phyloP scores from a whole-genome alignment of 1,284 basidiomycete species.

The Fomitopsis schrenkii region DNA sequence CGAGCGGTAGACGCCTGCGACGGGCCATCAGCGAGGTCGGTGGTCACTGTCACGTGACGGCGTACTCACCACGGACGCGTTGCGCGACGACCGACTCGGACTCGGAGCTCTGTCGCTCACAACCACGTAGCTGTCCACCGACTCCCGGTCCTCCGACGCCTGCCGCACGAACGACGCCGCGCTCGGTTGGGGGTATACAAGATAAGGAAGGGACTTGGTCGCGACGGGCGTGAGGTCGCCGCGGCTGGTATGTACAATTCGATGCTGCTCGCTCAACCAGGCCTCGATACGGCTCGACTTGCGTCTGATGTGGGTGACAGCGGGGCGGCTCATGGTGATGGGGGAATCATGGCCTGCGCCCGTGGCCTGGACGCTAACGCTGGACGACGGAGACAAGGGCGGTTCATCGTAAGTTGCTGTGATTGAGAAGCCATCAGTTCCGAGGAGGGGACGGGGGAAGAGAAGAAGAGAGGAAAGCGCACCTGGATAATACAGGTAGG shows the following conservation, averaged over 20 bases:
- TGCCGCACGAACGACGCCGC: slow-evolving; percentile 21
- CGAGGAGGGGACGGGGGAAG: not conserved
- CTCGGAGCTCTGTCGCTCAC: slow-evolving; percentile 21
- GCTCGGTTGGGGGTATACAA: slow-evolving; percentile 49
- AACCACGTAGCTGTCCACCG: slow-evolving; percentile 55
- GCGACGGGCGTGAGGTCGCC: slow-evolving; percentile 21
- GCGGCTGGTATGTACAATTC: slow-evolving; percentile 11
- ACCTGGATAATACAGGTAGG: not conserved
- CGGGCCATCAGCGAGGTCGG: slow-evolving; percentile 11
- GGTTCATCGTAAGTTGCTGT: not conserved
- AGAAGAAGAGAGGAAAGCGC: not conserved
- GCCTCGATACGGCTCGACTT: slow-evolving; percentile 61
- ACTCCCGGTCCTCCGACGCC: slow-evolving; percentile 23
- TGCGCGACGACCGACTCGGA: slow-evolving; percentile 31
- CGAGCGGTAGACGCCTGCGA: slow-evolving; percentile 15
- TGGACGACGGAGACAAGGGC: slow-evolving; percentile 3
- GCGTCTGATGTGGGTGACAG: slow-evolving; percentile 26
- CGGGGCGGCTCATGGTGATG: slow-evolving; percentile 14
- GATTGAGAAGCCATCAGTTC: not conserved
- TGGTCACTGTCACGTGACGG: slow-evolving; percentile 23
- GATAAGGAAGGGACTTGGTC: slow-evolving; percentile 41
- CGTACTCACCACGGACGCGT: slow-evolving; percentile 28
- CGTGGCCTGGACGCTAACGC: slow-evolving; percentile 2
- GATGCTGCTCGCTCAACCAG: slow-evolving; percentile 66
- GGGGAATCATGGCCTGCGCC: slow-evolving; percentile 17